Evolutionary conservation across 257 asterid genomes (phyloP).

Genomic region (Haberlea rhodopensis): DNA sequence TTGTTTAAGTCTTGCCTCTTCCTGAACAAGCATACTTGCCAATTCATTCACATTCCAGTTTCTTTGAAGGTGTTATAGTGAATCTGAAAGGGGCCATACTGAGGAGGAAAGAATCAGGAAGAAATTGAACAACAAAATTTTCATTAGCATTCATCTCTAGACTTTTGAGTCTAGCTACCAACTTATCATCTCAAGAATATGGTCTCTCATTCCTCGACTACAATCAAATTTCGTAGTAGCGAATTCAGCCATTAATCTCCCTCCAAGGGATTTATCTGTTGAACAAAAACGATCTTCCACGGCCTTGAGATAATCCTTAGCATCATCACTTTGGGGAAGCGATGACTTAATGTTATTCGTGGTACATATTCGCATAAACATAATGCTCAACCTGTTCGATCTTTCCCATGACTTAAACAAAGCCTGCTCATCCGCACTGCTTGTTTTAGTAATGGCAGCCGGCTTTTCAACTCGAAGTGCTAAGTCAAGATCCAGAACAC

Average conservation of each 20-base stretch:
- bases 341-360: not conserved
- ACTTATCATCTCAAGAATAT: too few species aligned
- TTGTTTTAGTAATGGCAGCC: too few species aligned
- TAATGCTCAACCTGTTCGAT: not conserved
- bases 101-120: not conserved
- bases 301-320: not conserved
- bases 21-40: not conserved
- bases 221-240: not conserved
- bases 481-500: too few species aligned
- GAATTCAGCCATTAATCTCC: not conserved
- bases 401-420: not conserved
- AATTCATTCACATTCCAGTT: too few species aligned
- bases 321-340: not conserved
- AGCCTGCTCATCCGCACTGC: too few species aligned
- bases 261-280: not conserved
- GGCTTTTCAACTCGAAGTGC: too few species aligned
- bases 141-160: too few species aligned
- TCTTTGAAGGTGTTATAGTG: too few species aligned
- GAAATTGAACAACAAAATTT: not conserved
- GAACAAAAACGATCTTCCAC: not conserved
- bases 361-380: not conserved
- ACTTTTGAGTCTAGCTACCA: too few species aligned
- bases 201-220: not conserved
- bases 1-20: not conserved
- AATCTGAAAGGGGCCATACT: too few species aligned